Base-by-base conservation (phyloP, 345 rosid genomes). In the Gossypium arboreum region DNA sequence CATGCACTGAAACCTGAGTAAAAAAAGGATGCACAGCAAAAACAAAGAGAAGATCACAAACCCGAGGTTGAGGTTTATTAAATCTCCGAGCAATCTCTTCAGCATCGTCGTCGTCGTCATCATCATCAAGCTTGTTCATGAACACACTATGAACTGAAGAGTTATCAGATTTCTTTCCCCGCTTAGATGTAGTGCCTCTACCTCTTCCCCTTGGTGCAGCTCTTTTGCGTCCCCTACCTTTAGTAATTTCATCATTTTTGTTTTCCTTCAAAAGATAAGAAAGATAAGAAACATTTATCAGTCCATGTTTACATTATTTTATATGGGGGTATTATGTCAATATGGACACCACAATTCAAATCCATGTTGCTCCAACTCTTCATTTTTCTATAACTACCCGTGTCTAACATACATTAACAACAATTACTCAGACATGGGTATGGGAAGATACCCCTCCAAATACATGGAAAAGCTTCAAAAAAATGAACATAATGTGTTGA, bases 41-140 rank as follows among this genome's bases (percentile, higher is more conserved):
- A 63, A 45, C 9, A 39, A 71, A 20, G 63, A 12, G 51, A 25
- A 18, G 15, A 70, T 69, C 70, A 81, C 88, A 27, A 74, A 92
- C 98, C 93, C 89, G 88, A 73, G 97, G 86, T 80, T 84, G 97
- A 73, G 90, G 77, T 78, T 82, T 87, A 12, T 79, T 88, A 59
- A 85, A 75, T 87, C 83, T 91, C 82, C 78, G 89, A 43, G 85
- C 79, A 15, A 74, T 73, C 48, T 85, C 86, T 16, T 86, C 87
- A 11, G 60, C 61, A 56, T 90, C 92, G 5, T 25, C 92, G 0
- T 90, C 90, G 0, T 90, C 91, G 0, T 91, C 97, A 0, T 92
- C 89, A 64, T 87, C 93, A 15, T 90, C 94, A 48, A 87, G 89
- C 78, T 82, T 89, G 86, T 78, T 84, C 86, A 81, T 81, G 29